These are phyloP conservation scores for Chytriomyces sp. DNA, from an alignment of 192 early-diverging fungal genomes.

Conservation along the genomic window DNA sequence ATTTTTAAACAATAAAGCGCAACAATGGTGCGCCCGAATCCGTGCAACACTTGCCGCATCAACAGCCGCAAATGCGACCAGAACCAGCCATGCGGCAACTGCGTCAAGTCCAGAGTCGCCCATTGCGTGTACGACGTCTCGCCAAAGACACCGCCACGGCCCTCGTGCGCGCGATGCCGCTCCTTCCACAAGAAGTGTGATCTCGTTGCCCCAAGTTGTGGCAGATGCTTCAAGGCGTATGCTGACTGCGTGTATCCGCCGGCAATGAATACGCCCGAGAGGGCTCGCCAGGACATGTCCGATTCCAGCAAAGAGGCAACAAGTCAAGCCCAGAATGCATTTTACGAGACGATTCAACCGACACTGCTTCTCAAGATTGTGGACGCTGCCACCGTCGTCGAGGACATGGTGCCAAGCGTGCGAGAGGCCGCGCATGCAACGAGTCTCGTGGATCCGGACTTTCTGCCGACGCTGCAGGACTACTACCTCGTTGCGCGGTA, in stretches of 20 bases:
- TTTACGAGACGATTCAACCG: too few species aligned
- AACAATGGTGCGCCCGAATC: not conserved
- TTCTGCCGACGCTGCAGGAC: not conserved
- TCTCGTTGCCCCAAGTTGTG: not conserved
- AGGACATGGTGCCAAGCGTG: not conserved
- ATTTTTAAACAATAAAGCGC: not conserved
- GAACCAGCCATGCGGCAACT: not conserved
- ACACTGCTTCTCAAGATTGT: too few species aligned
- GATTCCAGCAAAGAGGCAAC: not conserved
- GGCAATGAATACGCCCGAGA: not conserved
- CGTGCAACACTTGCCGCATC: not conserved
- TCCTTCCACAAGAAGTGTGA: not conserved
- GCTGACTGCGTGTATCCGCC: not conserved
- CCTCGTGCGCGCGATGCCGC: not conserved
- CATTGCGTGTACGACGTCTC: not conserved
- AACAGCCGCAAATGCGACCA: not conserved
- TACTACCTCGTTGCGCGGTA: not conserved
- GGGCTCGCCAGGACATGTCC: not conserved
- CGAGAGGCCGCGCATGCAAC: not conserved
- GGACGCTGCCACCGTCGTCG: not conserved
- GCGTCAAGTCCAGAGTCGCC: not conserved
- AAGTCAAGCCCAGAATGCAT: too few species aligned
- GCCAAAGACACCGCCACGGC: not conserved
- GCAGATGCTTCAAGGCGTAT: not conserved
- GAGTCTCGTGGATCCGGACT: not conserved